phyloP scores from a whole-genome alignment of 2,329 filamentous ascomycete species.

The Stachybotrys chlorohalonatus region DNA sequence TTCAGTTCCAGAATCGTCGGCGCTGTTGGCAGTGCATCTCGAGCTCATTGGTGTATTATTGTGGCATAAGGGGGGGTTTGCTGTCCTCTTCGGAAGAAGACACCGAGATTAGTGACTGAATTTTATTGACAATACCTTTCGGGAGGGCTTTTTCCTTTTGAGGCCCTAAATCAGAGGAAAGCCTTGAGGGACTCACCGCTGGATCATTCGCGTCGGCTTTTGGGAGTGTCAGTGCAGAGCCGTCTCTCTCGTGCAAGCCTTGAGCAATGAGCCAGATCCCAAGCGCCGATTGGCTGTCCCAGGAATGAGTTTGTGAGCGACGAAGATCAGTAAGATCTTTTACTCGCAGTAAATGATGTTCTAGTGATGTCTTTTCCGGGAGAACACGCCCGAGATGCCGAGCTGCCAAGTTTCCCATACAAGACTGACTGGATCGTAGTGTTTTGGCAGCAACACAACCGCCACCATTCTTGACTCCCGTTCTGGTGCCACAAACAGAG shows the following conservation, averaged over 20 bases:
- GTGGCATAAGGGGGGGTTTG: too few relatives aligned
- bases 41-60: not conserved
- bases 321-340: conserved; percentile 19
- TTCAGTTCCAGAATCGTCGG: not conserved
- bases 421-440: not conserved
- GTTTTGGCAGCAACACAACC: not conserved
- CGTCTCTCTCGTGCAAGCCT: conserved; percentile 16
- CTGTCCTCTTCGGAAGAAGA: too few relatives aligned
- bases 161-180: too few relatives aligned
- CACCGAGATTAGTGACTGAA: too few relatives aligned
- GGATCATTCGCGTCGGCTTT: conserved; percentile 3
- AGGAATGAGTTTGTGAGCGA: conserved; percentile 14
- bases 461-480: not conserved
- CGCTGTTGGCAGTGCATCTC: not conserved
- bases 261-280: conserved; percentile 28
- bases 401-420: not conserved
- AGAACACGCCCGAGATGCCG: not conserved
- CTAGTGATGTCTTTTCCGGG: not conserved
- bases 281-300: conserved; percentile 24
- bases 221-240: conserved; percentile 9
- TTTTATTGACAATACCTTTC: too few relatives aligned
- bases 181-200: not conserved
- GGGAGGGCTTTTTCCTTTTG: too few relatives aligned
- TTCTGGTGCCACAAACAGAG: not conserved
- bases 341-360: conserved; percentile 5